These are phyloP conservation scores for Moesziomyces aphidis DNA, from an alignment of 1,284 basidiomycete genomes.

Conservation along the genomic window DNA sequence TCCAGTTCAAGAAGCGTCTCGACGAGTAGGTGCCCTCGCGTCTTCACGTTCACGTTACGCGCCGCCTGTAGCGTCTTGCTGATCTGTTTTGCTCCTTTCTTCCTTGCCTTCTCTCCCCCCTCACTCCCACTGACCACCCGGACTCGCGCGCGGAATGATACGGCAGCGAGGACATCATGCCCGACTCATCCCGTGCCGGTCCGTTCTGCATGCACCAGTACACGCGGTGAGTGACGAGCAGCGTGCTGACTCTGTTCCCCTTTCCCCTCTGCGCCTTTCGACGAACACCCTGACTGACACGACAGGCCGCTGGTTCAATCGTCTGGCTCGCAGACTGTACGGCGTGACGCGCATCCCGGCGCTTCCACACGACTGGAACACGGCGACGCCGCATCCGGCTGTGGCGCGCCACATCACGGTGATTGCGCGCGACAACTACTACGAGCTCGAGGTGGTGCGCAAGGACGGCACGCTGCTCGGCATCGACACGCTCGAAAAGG, in stretches of 20 bases:
- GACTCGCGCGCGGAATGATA: not conserved
- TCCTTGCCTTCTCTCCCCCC: not conserved
- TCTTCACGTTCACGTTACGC: too few relatives aligned
- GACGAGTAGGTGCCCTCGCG: slow-evolving; percentile 70
- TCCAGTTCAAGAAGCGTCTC: slow-evolving; percentile 82
- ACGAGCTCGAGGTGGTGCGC: slow-evolving; percentile 76
- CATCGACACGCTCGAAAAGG: slow-evolving; percentile 76
- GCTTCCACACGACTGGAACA: slow-evolving; percentile 70
- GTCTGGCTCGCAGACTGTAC: slow-evolving; percentile 74
- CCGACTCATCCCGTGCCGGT: slow-evolving; percentile 72
- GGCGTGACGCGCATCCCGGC: slow-evolving; percentile 67
- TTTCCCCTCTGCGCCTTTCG: slow-evolving; percentile 14
- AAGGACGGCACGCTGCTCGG: slow-evolving; percentile 68
- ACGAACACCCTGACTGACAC: slow-evolving; percentile 30
- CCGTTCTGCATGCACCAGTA: slow-evolving; percentile 75
- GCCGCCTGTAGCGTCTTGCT: not conserved
- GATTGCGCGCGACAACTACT: slow-evolving; percentile 83
- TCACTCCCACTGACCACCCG: not conserved
- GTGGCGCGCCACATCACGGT: slow-evolving; percentile 77
- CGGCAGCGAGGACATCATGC: slow-evolving; percentile 71
- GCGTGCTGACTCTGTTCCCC: slow-evolving; percentile 26
- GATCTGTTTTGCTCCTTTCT: slow-evolving; percentile 3
- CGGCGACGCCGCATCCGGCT: slow-evolving; percentile 68
- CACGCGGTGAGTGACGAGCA: slow-evolving; percentile 69
- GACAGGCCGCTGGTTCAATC: slow-evolving; percentile 67